Conservation (phyloP, 2,329 filamentous ascomycete genomes). For the Mycosphaerella sp. region DNA sequence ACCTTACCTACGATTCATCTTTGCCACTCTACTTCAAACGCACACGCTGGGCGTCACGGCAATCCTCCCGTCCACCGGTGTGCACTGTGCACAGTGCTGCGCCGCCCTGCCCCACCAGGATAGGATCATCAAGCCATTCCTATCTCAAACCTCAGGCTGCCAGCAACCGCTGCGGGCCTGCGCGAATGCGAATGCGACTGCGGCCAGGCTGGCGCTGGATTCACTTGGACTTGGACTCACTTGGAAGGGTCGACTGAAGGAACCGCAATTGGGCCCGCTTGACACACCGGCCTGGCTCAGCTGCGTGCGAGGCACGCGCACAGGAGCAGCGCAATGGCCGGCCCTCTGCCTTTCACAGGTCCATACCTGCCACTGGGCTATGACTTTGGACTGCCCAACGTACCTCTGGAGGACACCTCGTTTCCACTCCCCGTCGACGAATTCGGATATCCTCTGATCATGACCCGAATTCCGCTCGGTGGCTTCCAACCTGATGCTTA, state of each 20-base stretch:
- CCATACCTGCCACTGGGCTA: not conserved
- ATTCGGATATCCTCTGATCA: not conserved
- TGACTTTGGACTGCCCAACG: constrained; percentile 9
- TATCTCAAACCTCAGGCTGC: constrained; percentile 1
- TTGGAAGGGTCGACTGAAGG: not conserved
- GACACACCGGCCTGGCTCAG: constrained; percentile 3
- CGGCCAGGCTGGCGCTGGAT: not conserved
- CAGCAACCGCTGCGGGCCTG: not conserved
- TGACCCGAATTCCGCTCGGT: constrained; percentile 1
- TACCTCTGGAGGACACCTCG: not conserved
- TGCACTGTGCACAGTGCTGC: not conserved
- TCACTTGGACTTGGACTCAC: not conserved
- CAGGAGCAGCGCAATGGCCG: not conserved
- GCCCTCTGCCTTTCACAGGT: not conserved
- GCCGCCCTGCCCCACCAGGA: not conserved
- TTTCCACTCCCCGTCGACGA: not conserved
- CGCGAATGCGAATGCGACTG: not conserved
- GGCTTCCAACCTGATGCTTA: not conserved
- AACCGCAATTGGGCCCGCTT: constrained; percentile 1
- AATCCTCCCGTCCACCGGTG: not conserved
- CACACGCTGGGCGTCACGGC: not conserved
- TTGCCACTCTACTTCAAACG: not conserved
- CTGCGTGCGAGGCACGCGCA: not conserved
- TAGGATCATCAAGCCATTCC: not conserved
- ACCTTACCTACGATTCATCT: not conserved